A percentile compares a stretch with the other conserved stretches of the same genome.
Evolutionary conservation across 805 yeast species (phyloP).

Genomic region (Saccharomycopsis lassenensis): DNA sequence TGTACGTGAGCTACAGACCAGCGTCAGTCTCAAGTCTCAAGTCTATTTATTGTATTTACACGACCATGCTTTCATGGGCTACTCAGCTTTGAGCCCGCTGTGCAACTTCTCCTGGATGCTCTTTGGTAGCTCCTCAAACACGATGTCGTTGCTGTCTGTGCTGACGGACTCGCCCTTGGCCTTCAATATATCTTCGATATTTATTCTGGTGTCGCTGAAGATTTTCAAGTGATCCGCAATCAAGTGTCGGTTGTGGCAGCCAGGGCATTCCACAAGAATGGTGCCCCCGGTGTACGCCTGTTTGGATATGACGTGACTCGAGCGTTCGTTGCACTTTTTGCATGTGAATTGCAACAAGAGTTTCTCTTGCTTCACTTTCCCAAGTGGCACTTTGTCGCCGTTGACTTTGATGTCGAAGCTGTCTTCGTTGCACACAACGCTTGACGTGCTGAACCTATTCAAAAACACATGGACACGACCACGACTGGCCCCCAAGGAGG

Average conservation of each 20-base stretch:
- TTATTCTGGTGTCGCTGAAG: constrained; percentile 66
- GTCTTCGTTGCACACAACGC: no score
- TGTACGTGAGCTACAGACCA: no score
- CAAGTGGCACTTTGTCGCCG: no score
- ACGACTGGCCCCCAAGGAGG: no score
- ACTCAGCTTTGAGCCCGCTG: no score
- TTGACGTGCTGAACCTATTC: no score
- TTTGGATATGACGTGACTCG: constrained; percentile 83
- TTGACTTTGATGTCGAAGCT: no score
- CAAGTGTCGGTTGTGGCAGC: constrained; percentile 77
- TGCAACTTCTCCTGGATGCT: constrained; percentile 28
- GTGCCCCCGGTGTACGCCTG: constrained; percentile 86
- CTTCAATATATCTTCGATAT: constrained; percentile 66
- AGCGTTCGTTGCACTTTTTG: constrained; percentile 72
- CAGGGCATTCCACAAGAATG: constrained; percentile 84
- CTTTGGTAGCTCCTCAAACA: constrained; percentile 58
- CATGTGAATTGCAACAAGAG: constrained; percentile 88
- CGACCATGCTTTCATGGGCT: no score
- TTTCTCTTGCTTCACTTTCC: constrained; percentile 62
- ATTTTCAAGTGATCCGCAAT: constrained; percentile 84
- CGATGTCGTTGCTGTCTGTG: constrained; percentile 55
- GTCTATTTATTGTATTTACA: no score
- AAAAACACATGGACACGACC: no score
- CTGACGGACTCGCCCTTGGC: constrained; percentile 64
- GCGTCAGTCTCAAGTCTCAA: no score